Conservation (phyloP, 768 basidiomycete genomes). For the Galerina marginata region DNA sequence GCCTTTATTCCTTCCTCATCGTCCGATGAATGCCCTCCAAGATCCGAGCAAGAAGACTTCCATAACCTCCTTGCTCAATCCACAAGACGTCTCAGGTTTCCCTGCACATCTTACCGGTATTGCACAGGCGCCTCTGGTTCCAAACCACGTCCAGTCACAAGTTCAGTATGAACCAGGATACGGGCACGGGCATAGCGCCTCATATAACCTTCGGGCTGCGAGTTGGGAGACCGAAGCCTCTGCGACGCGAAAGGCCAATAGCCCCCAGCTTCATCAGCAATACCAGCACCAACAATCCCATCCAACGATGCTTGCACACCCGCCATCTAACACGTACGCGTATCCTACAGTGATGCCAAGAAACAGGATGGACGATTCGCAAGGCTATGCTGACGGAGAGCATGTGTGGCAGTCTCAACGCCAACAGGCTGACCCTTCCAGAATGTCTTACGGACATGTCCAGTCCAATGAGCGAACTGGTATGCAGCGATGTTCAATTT, state of each 20-base stretch:
- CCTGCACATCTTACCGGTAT: slow-evolving; percentile 25
- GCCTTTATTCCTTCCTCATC: slow-evolving; percentile 4
- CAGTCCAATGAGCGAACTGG: slow-evolving; percentile 61
- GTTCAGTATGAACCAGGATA: slow-evolving; percentile 31
- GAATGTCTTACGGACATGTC: slow-evolving; percentile 54
- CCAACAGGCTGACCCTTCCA: slow-evolving; percentile 33
- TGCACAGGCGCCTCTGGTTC: slow-evolving; percentile 22
- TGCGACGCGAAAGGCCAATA: slow-evolving; percentile 41
- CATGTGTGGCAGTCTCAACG: slow-evolving; percentile 33
- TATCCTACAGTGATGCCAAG: slow-evolving; percentile 33
- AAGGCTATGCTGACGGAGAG: slow-evolving; percentile 31
- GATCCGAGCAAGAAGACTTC: slow-evolving; percentile 48
- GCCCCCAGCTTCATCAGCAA: slow-evolving; percentile 26
- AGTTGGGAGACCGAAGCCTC: slow-evolving; percentile 51
- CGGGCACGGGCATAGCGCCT: slow-evolving; percentile 26
- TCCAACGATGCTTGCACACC: slow-evolving; percentile 7
- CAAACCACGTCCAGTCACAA: slow-evolving; percentile 29
- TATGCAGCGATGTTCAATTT: slow-evolving; percentile 33
- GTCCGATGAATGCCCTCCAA: slow-evolving; percentile 35
- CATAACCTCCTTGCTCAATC: slow-evolving; percentile 48
- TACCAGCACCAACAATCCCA: slow-evolving; percentile 18
- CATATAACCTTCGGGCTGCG: slow-evolving; percentile 66
- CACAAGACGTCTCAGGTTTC: slow-evolving; percentile 37
- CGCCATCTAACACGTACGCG: slow-evolving; percentile 14
- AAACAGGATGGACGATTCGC: slow-evolving; percentile 36